Percentiles rank a stretch among this genome's conserved stretches.
phyloP scores from a whole-genome alignment of 2,329 filamentous ascomycete species.

The Thielaviopsis populi region DNA sequence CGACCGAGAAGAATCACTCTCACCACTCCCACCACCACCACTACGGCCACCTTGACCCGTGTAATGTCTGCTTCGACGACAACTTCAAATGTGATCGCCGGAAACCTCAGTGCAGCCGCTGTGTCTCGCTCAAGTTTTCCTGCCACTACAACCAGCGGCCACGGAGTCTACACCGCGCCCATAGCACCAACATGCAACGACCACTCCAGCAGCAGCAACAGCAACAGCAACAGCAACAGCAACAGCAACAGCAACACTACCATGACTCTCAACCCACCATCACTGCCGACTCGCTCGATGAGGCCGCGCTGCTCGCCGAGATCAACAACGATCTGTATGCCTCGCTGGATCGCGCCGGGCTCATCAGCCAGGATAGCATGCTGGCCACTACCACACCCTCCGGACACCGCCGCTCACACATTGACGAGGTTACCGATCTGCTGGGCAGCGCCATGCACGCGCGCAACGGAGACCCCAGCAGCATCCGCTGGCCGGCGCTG shows the following conservation, averaged over 20 bases:
- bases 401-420: background rate
- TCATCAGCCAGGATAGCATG: background rate
- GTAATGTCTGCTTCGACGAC: background rate
- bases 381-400: background rate
- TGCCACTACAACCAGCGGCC: conserved; percentile 1
- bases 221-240: background rate
- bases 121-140: background rate
- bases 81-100: background rate
- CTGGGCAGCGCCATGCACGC: background rate
- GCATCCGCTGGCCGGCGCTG: background rate
- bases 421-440: background rate
- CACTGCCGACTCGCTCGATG: background rate
- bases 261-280: background rate
- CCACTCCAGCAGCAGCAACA: background rate
- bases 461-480: background rate
- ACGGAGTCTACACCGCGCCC: background rate
- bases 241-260: background rate
- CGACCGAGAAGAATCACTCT: background rate
- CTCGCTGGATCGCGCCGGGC: background rate
- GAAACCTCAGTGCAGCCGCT: conserved; percentile 3
- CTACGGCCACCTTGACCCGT: background rate
- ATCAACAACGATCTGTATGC: background rate
- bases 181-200: background rate
- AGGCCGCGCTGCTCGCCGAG: background rate
- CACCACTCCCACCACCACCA: background rate